These are phyloP conservation scores for Mikania micrantha DNA, from an alignment of 129 eudicot species.

Conservation along the genomic window DNA sequence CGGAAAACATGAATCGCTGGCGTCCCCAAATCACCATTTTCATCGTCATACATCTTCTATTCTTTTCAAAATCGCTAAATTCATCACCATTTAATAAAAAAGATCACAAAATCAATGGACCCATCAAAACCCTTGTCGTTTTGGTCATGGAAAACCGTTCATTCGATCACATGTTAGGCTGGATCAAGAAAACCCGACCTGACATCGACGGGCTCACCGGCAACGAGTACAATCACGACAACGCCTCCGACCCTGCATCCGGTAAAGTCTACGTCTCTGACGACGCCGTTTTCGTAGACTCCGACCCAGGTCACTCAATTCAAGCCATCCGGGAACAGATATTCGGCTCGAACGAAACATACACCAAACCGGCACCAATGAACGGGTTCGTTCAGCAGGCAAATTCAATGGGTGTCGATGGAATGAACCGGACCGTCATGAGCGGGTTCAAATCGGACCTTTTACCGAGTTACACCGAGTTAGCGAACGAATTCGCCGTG, in stretches of 20 bases:
- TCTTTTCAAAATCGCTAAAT: constrained; percentile 19
- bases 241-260: constrained; percentile 61
- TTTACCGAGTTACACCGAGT: constrained; percentile 61
- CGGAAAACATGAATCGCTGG: constrained; percentile 38
- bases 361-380: constrained; percentile 74
- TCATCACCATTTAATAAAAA: constrained; percentile 36
- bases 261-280: constrained; percentile 40
- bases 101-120: constrained; percentile 43
- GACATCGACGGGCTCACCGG: constrained; percentile 81
- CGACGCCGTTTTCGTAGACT: constrained; percentile 62
- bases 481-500: constrained; percentile 79
- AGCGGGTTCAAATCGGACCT: constrained; percentile 73
- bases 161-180: constrained; percentile 82
- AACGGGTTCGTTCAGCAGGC: constrained; percentile 94
- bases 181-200: constrained; percentile 79
- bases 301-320: constrained; percentile 94
- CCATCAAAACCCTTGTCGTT: constrained; percentile 84
- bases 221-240: constrained; percentile 50
- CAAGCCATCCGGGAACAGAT: constrained; percentile 91
- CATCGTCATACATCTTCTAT: constrained; percentile 16
- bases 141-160: constrained; percentile 97
- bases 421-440: constrained; percentile 64
- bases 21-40: constrained; percentile 15
- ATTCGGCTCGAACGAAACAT: constrained; percentile 51
- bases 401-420: constrained; percentile 42